Evolutionary conservation across 2,329 filamentous ascomycete species (phyloP), one percentile per base, ranked within the genome.

Genomic region (Alternaria sp.): DNA sequence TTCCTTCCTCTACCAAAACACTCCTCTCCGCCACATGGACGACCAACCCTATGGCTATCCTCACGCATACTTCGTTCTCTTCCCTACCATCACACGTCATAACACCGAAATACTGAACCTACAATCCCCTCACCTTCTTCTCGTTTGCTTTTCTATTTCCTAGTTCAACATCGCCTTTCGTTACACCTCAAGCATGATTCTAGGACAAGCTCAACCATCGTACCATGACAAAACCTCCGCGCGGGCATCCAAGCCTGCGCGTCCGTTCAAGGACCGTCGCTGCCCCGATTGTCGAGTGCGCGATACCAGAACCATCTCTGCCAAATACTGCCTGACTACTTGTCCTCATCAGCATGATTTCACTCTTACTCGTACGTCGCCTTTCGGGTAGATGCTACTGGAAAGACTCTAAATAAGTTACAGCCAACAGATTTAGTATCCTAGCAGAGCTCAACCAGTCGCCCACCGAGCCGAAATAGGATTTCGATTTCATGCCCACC

Each of bases 371-470:
- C 60, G 70, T 72, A 58, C 52, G 63, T 56, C 33, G 3, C 5
- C 21, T 8, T 9, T 23, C 33, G n/a, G 8, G 9, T 28, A 1
- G 4, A 34, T 23, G n/a, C 11, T 6, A 1, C 10, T 14, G n/a
- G 11, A 17, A 3, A 4, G 4, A 5, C 3, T 26, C 33, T 48
- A 14, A 54, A 11, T 26, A 48, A 49, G 11, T 33, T 26, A 28
- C 33, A 76, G 72, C 57, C n/a, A 75, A 74, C 34, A 70, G 61
- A 5, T 73, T 75, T 57, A 70, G 69, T 40, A 46, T 73, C 28
- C 62, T 74, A 21, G 67, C 68, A 11, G 66, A 68, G 7, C 59
- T 67, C 23, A 56, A 67, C 9, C 65, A 63, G 14, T 52, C 65
- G 21, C 44, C 68, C 6, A 54, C 60, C n/a, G 60, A 67, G n/a